These are phyloP conservation scores for Kregervanrija pseudodelftensis DNA, from an alignment of 805 yeast species.

Conservation along the genomic window DNA sequence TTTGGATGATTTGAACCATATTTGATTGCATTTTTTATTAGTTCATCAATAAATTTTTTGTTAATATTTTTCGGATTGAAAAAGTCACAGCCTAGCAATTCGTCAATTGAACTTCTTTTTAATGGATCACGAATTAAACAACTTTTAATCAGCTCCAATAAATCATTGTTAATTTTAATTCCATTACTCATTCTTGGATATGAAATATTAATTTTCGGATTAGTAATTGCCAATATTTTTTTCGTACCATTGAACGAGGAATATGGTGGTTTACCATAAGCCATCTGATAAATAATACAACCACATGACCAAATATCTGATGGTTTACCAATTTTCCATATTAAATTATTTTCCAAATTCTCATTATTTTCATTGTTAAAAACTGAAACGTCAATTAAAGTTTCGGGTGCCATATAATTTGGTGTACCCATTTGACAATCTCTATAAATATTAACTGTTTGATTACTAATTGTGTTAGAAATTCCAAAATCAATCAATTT, in stretches of 20 bases:
- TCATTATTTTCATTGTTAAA: slow-evolving; percentile 7
- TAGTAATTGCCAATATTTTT: slow-evolving; percentile 76
- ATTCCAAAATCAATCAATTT: slow-evolving; percentile 94
- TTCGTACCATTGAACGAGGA: slow-evolving; percentile 71
- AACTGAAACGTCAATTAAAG: slow-evolving; percentile 52
- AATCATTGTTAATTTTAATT: slow-evolving; percentile 25
- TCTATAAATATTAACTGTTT: slow-evolving; percentile 82
- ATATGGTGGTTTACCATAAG: slow-evolving; percentile 90
- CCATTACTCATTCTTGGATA: slow-evolving; percentile 43
- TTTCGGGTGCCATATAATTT: slow-evolving; percentile 97
- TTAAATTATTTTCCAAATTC: slow-evolving; percentile 19
- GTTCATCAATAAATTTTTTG: slow-evolving; percentile 54
- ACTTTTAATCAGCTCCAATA: slow-evolving; percentile 60
- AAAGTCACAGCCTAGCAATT: slow-evolving; percentile 56
- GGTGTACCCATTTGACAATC: slow-evolving; percentile 94
- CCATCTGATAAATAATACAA: slow-evolving; percentile 90
- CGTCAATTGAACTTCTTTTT: slow-evolving; percentile 55
- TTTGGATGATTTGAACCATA: slow-evolving; percentile 49
- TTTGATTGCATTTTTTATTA: slow-evolving; percentile 69
- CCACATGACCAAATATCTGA: slow-evolving; percentile 99
- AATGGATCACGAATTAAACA: slow-evolving; percentile 70
- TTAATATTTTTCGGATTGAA: slow-evolving; percentile 70
- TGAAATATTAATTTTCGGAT: slow-evolving; percentile 65
- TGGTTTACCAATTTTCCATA: slow-evolving; percentile 85
- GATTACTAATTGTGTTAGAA: slow-evolving; percentile 90